phyloP scores from a whole-genome alignment of 495 filamentous ascomycete species.

The Xylaria cubensis region DNA sequence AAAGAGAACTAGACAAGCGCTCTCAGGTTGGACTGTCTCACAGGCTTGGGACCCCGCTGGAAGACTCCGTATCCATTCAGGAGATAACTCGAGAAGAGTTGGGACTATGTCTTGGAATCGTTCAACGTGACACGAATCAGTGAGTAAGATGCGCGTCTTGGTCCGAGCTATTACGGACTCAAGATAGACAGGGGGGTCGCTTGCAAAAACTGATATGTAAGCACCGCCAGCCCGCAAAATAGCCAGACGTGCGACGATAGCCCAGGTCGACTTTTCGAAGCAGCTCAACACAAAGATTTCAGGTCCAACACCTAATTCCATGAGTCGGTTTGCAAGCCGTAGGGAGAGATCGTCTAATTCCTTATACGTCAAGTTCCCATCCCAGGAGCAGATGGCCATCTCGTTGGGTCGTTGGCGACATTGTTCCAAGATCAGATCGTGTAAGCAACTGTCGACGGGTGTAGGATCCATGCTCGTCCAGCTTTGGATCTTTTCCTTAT shows the following conservation, averaged over 20 bases:
- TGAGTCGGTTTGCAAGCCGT: conserved; percentile 39
- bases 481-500: conserved; percentile 13
- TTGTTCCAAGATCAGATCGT: conserved; percentile 22
- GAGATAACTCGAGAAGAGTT: conserved; percentile 24
- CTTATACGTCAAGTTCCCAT: conserved; percentile 42
- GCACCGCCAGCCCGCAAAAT: conserved; percentile 48
- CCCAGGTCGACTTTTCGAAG: conserved; percentile 59
- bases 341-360: conserved; percentile 43
- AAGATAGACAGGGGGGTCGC: conserved; percentile 34
- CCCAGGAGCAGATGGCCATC: conserved; percentile 40
- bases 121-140: conserved; percentile 8
- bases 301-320: conserved; percentile 50
- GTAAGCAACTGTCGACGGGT: conserved; percentile 16
- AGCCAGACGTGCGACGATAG: conserved; percentile 47
- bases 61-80: conserved; percentile 13
- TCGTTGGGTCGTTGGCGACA: conserved; percentile 31
- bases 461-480: conserved; percentile 9
- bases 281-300: conserved; percentile 60
- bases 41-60: conserved; percentile 6
- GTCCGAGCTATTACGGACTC: conserved; percentile 23
- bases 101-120: conserved; percentile 22
- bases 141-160: conserved; percentile 15
- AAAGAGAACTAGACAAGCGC: conserved; percentile 47
- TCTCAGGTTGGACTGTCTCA: conserved; percentile 14
- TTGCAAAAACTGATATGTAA: conserved; percentile 35